These are phyloP conservation scores for Diaporthe ampelina DNA, from an alignment of 2,329 filamentous ascomycete genomes.

Conservation along the genomic window DNA sequence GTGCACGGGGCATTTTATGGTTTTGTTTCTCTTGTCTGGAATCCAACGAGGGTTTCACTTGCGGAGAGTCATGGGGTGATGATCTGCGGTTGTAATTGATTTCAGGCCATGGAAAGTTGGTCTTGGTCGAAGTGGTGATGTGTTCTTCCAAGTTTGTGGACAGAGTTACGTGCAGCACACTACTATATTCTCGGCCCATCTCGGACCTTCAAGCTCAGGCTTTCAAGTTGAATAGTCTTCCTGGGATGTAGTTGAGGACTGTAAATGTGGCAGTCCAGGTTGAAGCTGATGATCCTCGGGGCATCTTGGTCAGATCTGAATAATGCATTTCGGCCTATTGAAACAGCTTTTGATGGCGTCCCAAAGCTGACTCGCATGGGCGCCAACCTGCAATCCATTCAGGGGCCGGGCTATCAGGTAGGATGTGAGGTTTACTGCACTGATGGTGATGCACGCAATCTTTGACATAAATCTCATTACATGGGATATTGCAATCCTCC, in stretches of 20 bases:
- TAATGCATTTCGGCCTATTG: not conserved
- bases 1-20: not conserved
- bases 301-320: not conserved
- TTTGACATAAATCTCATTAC: constrained; percentile 9
- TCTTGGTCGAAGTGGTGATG: not conserved
- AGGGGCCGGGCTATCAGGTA: not conserved
- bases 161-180: not conserved
- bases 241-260: not conserved
- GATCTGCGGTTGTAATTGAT: not conserved
- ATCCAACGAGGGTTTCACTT: not conserved
- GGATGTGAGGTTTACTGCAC: not conserved
- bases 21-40: not conserved
- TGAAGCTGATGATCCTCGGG: not conserved
- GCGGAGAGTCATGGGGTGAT: not conserved
- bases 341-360: not conserved
- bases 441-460: not conserved
- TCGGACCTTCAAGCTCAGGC: not conserved
- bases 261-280: not conserved
- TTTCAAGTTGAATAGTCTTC: too few species aligned
- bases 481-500: not conserved
- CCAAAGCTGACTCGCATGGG: not conserved
- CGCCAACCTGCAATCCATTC: not conserved
- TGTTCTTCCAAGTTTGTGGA: not conserved
- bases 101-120: not conserved
- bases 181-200: not conserved